Percentiles rank a stretch among this genome's conserved stretches.
Evolutionary conservation across 805 yeast species (phyloP).

Genomic region (Hanseniaspora nectarophila): DNA sequence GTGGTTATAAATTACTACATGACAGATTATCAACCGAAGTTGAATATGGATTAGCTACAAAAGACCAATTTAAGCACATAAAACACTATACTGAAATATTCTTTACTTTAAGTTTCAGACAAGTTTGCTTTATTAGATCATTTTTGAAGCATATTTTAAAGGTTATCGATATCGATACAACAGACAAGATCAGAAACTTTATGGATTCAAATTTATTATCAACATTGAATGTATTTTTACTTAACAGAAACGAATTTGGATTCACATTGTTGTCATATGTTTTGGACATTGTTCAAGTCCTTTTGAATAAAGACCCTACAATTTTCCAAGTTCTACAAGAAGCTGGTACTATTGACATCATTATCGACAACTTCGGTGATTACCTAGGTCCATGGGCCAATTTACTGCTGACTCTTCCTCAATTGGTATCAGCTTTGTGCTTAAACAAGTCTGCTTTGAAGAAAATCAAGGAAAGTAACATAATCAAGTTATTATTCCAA

Average conservation of each 20-base stretch:
- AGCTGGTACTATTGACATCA: slow-evolving; percentile 55
- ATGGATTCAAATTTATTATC: slow-evolving; percentile 71
- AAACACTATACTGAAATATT: slow-evolving; percentile 35
- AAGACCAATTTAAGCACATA: slow-evolving; percentile 48
- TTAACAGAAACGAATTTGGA: slow-evolving; percentile 53
- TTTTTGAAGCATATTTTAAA: slow-evolving; percentile 52
- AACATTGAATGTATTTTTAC: slow-evolving; percentile 47
- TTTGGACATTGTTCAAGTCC: slow-evolving; percentile 51
- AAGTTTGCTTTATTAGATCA: slow-evolving; percentile 46
- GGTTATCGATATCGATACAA: slow-evolving; percentile 59
- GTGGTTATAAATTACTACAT: slow-evolving; percentile 56
- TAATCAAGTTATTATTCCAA: slow-evolving; percentile 37
- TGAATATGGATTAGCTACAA: slow-evolving; percentile 48
- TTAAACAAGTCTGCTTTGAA: slow-evolving; percentile 61
- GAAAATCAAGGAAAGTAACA: slow-evolving; percentile 35
- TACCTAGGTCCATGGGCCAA: slow-evolving; percentile 50
- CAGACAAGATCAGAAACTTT: slow-evolving; percentile 72
- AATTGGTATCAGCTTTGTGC: slow-evolving; percentile 70
- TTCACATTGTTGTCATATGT: slow-evolving; percentile 48
- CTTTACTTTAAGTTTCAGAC: slow-evolving; percentile 46
- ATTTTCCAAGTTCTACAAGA: slow-evolving; percentile 71
- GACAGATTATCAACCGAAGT: slow-evolving; percentile 53
- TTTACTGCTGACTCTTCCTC: slow-evolving; percentile 51
- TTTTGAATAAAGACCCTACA: slow-evolving; percentile 84
- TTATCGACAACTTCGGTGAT: slow-evolving; percentile 45